Evolutionary conservation across 352 stramenopile genomes (phyloP).

Genomic region (Phytophthora macrochlamydospora): DNA sequence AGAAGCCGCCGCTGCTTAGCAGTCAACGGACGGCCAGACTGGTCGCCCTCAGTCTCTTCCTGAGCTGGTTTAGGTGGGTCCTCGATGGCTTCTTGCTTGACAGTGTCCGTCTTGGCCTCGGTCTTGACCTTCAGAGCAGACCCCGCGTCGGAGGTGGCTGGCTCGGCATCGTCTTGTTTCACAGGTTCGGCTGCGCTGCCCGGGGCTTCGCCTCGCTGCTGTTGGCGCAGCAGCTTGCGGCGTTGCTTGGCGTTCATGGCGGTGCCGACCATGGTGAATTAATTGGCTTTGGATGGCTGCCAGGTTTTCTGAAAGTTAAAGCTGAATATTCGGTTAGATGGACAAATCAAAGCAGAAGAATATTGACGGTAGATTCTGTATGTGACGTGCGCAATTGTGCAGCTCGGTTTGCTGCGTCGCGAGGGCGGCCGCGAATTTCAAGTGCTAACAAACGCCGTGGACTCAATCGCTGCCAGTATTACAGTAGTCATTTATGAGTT

Average conservation of each 20-base stretch:
- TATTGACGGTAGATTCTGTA: neutral
- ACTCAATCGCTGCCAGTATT: too few relatives aligned
- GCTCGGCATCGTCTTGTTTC: neutral
- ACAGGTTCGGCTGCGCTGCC: neutral
- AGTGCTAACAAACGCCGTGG: too few relatives aligned
- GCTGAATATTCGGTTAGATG: neutral
- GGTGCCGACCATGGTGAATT: neutral
- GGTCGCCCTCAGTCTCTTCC: constrained; percentile 4
- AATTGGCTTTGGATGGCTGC: neutral
- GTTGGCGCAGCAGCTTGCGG: constrained; percentile 68
- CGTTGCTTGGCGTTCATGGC: constrained; percentile 81
- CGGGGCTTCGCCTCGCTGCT: constrained; percentile 34
- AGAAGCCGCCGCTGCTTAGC: constrained; percentile 63
- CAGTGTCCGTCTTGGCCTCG: neutral
- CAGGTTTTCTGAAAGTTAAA: neutral
- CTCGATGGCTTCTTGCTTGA: constrained; percentile 12
- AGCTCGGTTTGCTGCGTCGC: too few relatives aligned
- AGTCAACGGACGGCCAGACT: constrained; percentile 26
- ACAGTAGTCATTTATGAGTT: too few relatives aligned
- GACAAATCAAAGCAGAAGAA: neutral
- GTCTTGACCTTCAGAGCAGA: neutral
- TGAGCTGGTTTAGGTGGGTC: too few relatives aligned
- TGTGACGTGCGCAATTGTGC: neutral
- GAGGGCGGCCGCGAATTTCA: too few relatives aligned
- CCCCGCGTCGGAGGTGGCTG: too few relatives aligned